Percentiles rank a stretch among this genome's conserved stretches.
Conservation (phyloP, 805 yeast species). For the Lipomyces oligophaga region DNA sequence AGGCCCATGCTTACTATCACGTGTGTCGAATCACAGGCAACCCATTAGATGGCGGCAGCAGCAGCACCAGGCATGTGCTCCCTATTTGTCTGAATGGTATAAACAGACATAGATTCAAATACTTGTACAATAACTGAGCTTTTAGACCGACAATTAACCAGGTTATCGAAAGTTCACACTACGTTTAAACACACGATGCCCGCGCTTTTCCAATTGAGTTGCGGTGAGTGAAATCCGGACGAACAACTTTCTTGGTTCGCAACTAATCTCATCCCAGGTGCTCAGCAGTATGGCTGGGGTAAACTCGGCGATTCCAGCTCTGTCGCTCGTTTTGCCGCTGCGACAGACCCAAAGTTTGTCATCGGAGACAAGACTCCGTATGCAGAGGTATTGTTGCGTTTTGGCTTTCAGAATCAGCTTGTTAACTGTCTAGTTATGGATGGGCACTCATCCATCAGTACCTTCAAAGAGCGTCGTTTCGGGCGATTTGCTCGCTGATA, state of each 20-base stretch:
- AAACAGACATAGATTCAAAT: no score
- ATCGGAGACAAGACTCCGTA: conserved; percentile 79
- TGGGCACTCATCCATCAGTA: conserved; percentile 96
- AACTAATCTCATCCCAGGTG: conserved; percentile 9
- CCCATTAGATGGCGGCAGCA: no score
- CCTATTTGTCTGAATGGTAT: no score
- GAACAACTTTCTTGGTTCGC: not conserved
- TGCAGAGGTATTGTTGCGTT: conserved; percentile 54
- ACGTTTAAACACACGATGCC: no score
- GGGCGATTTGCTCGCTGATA: conserved; percentile 61
- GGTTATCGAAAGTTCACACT: not conserved
- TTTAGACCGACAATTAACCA: no score
- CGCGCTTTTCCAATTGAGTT: conserved; percentile 36
- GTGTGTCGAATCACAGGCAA: no score
- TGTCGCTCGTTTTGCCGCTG: conserved; percentile 81
- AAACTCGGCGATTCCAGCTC: conserved; percentile 80
- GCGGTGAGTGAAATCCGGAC: conserved; percentile 33
- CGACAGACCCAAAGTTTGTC: conserved; percentile 56
- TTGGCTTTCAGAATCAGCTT: not conserved
- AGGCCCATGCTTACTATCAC: no score
- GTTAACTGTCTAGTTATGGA: conserved; percentile 58
- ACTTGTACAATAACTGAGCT: no score
- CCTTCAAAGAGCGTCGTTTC: conserved; percentile 63
- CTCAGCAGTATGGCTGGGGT: conserved; percentile 35
- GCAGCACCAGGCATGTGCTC: no score